Evolutionary conservation across 805 yeast species (phyloP).

Genomic region (Metschnikowia henanensis): DNA sequence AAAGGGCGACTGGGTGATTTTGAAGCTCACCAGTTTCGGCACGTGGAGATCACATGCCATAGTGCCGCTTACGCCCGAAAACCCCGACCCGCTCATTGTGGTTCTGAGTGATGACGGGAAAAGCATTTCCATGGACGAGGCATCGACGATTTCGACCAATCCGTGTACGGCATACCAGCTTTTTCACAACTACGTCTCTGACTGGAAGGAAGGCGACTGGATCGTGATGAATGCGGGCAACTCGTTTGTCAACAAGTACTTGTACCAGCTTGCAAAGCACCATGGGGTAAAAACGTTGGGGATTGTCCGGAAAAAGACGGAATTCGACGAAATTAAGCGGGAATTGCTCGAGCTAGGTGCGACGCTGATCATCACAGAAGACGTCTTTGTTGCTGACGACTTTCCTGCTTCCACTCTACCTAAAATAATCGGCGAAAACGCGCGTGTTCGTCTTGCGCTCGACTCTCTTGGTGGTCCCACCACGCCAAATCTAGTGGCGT

Average conservation of each 20-base stretch:
- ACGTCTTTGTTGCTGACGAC: conserved; percentile 21
- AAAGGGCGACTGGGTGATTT: conserved; percentile 38
- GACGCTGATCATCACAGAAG: conserved; percentile 30
- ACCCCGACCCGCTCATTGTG: conserved; percentile 15
- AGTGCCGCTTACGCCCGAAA: conserved; percentile 12
- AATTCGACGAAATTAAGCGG: conserved; percentile 17
- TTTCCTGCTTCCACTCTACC: conserved; percentile 18
- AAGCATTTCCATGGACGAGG: conserved; percentile 17
- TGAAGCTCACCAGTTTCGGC: conserved; percentile 21
- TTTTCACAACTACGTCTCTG: conserved; percentile 19
- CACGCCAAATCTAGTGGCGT: conserved; percentile 21
- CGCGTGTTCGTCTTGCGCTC: conserved; percentile 30
- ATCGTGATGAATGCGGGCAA: conserved; percentile 35
- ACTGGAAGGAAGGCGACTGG: conserved; percentile 31
- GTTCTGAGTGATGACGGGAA: conserved; percentile 8
- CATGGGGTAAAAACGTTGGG: conserved; percentile 28
- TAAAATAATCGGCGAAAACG: conserved; percentile 18
- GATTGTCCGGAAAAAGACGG: conserved; percentile 28
- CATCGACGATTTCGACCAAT: conserved; percentile 23
- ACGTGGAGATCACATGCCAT: conserved; percentile 27
- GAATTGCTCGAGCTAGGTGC: conserved; percentile 31
- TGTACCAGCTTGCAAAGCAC: conserved; percentile 29
- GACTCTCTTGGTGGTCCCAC: conserved; percentile 32
- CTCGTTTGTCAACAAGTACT: conserved; percentile 32
- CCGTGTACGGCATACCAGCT: conserved; percentile 25